These are phyloP conservation scores for Epichloe hybrida DNA, from an alignment of 2,329 filamentous ascomycete species.

Conservation along the genomic window DNA sequence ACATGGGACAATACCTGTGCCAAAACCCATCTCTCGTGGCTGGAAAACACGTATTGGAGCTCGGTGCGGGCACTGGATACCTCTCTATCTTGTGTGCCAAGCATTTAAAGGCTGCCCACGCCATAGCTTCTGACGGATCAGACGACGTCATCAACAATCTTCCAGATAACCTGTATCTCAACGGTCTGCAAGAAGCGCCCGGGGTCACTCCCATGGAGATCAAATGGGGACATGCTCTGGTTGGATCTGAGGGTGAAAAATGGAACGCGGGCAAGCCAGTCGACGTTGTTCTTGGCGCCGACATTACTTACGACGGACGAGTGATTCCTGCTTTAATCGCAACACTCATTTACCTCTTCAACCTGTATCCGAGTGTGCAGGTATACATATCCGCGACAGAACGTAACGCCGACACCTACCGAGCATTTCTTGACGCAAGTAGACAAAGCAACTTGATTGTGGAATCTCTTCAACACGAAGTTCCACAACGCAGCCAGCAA, in stretches of 20 bases:
- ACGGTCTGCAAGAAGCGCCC: slow-evolving; percentile 40
- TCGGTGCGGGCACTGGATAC: slow-evolving; percentile 67
- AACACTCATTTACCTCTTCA: slow-evolving; percentile 50
- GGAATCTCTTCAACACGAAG: slow-evolving; percentile 27
- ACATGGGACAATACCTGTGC: slow-evolving; percentile 57
- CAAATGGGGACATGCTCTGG: slow-evolving; percentile 49
- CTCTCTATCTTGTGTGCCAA: slow-evolving; percentile 62
- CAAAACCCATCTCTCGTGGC: slow-evolving; percentile 29
- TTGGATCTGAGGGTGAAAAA: slow-evolving; percentile 41
- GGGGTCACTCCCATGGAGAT: slow-evolving; percentile 39
- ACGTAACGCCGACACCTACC: slow-evolving; percentile 56
- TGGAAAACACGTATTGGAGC: slow-evolving; percentile 50
- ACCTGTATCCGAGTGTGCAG: slow-evolving; percentile 38
- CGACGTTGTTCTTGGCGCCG: slow-evolving; percentile 60
- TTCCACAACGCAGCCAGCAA: slow-evolving; percentile 29
- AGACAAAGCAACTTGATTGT: slow-evolving; percentile 31
- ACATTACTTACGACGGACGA: slow-evolving; percentile 61
- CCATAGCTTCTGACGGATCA: slow-evolving; percentile 62
- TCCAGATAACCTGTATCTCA: slow-evolving; percentile 54
- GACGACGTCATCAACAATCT: slow-evolving; percentile 56
- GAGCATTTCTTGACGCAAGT: slow-evolving; percentile 48
- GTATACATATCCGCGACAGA: slow-evolving; percentile 59
- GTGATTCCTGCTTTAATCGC: slow-evolving; percentile 50
- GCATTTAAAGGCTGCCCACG: slow-evolving; percentile 42
- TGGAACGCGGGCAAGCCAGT: slow-evolving; percentile 34